Percentiles rank a stretch among this genome's conserved stretches.
Evolutionary conservation across 2,329 filamentous ascomycete species (phyloP).

Genomic region (Torrubiella hemipterigena): DNA sequence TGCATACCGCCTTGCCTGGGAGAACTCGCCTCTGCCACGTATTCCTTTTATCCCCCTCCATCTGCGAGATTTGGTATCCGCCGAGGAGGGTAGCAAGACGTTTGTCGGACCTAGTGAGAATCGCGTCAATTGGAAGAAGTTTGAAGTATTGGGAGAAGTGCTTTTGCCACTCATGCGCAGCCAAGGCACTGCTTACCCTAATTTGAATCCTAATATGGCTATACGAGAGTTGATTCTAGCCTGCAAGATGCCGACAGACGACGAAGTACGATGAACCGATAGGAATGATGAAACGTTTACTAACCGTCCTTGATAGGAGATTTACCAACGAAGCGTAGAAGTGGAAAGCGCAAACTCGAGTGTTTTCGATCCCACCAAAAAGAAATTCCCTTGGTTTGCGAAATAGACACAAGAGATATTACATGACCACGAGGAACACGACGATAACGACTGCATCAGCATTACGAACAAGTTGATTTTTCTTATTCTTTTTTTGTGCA

Average conservation of each 20-base stretch:
- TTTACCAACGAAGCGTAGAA: constrained; percentile 49
- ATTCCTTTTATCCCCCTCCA: constrained; percentile 92
- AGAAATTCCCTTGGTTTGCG: constrained; percentile 56
- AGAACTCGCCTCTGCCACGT: constrained; percentile 79
- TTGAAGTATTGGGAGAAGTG: constrained; percentile 89
- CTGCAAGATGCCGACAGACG: constrained; percentile 69
- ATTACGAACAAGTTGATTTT: neutral
- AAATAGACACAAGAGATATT: constrained; percentile 22
- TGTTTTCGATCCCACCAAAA: constrained; percentile 38
- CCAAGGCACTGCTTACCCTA: constrained; percentile 72
- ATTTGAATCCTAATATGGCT: constrained; percentile 55
- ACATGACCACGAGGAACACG: no score
- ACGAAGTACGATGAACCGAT: constrained; percentile 55
- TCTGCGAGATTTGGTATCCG: constrained; percentile 77
- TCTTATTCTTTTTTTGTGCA: no score
- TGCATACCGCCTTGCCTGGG: constrained; percentile 93
- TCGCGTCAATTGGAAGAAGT: constrained; percentile 95
- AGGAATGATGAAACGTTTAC: constrained; percentile 1
- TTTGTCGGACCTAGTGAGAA: constrained; percentile 64
- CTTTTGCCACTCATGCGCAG: constrained; percentile 85
- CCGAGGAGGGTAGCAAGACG: constrained; percentile 84
- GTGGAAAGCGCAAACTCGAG: constrained; percentile 40
- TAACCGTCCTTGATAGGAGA: constrained; percentile 35
- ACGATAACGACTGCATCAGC: no score
- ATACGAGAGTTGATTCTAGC: constrained; percentile 69